Evolutionary conservation across 169 alveolate species (phyloP).

Genomic region (Plasmodium adleri): DNA sequence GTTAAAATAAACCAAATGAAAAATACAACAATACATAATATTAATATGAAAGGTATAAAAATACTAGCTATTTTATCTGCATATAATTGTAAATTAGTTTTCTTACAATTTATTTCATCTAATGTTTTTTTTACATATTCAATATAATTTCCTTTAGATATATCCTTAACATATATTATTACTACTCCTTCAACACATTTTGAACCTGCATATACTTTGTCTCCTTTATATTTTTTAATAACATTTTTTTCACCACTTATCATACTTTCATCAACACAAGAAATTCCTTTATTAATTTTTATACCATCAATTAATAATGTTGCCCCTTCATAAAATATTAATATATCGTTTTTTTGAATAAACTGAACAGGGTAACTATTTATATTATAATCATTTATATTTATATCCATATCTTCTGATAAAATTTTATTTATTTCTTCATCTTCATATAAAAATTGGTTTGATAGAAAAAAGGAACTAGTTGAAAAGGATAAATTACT

Average conservation of each 20-base stretch:
- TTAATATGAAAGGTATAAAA: conserved; percentile 48
- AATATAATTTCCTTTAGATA: conserved; percentile 64
- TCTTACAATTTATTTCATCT: conserved; percentile 62
- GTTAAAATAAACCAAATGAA: conserved; percentile 64
- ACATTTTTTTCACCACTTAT: conserved; percentile 68
- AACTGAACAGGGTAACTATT: conserved; percentile 65
- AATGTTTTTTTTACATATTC: conserved; percentile 62
- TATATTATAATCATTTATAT: conserved; percentile 53
- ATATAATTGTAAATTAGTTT: conserved; percentile 73
- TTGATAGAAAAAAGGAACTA: too few relatives aligned
- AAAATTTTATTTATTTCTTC: conserved; percentile 20
- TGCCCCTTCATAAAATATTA: conserved; percentile 64
- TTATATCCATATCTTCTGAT: conserved; percentile 32
- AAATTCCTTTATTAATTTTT: conserved; percentile 47
- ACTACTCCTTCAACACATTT: conserved; percentile 58
- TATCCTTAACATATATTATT: conserved; percentile 32
- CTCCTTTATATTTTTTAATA: conserved; percentile 67
- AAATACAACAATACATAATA: conserved; percentile 62
- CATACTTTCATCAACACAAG: conserved; percentile 70
- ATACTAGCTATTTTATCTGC: conserved; percentile 73
- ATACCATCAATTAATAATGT: conserved; percentile 71
- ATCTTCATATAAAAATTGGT: not conserved
- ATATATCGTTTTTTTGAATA: conserved; percentile 56
- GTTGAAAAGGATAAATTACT: too few relatives aligned
- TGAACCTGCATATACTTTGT: conserved; percentile 75